phyloP scores from a whole-genome alignment of 352 stramenopile genomes.

The Phytophthora rubi region DNA sequence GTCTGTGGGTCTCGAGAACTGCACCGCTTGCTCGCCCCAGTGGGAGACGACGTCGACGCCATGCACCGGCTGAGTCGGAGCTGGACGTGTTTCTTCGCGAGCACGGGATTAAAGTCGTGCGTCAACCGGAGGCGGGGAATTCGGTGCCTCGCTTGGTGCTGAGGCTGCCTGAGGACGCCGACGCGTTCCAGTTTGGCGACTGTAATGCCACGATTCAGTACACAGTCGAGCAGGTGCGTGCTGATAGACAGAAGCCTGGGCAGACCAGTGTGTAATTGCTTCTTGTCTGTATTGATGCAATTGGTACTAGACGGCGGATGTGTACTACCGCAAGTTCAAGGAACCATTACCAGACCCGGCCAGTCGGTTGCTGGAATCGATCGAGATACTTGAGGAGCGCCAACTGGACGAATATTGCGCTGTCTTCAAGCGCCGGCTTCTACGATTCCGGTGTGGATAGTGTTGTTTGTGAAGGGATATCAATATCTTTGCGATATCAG shows the following conservation, averaged over 20 bases:
- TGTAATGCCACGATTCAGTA: constrained; percentile 55
- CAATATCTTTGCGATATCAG: neutral
- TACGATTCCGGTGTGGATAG: constrained; percentile 54
- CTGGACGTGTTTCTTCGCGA: constrained; percentile 46
- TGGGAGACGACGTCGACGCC: constrained; percentile 18
- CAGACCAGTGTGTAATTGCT: neutral
- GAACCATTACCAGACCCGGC: constrained; percentile 72
- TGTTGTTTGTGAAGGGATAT: neutral
- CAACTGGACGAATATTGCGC: constrained; percentile 60
- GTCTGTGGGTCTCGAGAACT: constrained; percentile 39
- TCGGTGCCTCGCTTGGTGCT: constrained; percentile 46
- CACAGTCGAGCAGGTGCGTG: constrained; percentile 63
- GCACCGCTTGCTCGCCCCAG: neutral
- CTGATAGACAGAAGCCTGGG: neutral
- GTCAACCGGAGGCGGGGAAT: constrained; percentile 28
- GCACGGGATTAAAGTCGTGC: constrained; percentile 49
- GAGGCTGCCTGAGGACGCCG: constrained; percentile 42
- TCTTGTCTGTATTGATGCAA: neutral
- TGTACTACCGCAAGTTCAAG: constrained; percentile 87
- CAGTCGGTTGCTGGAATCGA: constrained; percentile 51
- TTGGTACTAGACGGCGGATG: constrained; percentile 50
- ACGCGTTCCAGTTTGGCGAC: constrained; percentile 59
- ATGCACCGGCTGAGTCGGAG: constrained; percentile 24
- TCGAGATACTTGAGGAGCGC: constrained; percentile 55
- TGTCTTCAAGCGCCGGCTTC: constrained; percentile 64